Conservation (phyloP, 768 basidiomycete species). For the Mycena leptocephala region DNA sequence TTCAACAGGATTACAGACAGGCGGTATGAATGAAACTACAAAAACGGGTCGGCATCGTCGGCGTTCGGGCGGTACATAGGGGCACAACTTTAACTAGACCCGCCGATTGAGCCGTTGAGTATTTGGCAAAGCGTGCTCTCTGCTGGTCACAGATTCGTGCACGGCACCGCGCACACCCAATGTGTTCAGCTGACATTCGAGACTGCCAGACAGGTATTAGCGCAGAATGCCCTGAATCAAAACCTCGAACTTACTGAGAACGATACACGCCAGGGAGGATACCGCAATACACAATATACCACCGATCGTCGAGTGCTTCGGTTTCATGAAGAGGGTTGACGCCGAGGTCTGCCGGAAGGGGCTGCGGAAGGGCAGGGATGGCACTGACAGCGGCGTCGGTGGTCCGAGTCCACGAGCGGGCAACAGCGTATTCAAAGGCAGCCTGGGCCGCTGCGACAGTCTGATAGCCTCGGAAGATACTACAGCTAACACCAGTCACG, state of each 20-base stretch:
- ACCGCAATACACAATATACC: not conserved
- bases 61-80: not conserved
- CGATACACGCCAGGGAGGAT: not conserved
- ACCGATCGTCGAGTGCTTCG: not conserved
- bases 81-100: not conserved
- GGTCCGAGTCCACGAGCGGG: too few species aligned
- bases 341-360: not conserved
- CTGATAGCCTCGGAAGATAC: too few species aligned
- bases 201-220: not conserved
- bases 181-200: not conserved
- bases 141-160: not conserved
- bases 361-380: not conserved
- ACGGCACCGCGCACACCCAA: not conserved
- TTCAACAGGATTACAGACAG: too few species aligned
- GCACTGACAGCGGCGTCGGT: too few species aligned
- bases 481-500: too few species aligned
- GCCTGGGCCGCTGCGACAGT: too few species aligned
- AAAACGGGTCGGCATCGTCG: not conserved
- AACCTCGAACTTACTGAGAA: not conserved
- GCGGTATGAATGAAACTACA: too few species aligned
- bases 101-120: not conserved
- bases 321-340: not conserved
- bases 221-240: not conserved
- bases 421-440: too few species aligned
- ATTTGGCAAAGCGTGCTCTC: not conserved